These are phyloP conservation scores for Colletotrichum caudatum DNA, from an alignment of 2,329 filamentous ascomycete genomes.

Conservation along the genomic window DNA sequence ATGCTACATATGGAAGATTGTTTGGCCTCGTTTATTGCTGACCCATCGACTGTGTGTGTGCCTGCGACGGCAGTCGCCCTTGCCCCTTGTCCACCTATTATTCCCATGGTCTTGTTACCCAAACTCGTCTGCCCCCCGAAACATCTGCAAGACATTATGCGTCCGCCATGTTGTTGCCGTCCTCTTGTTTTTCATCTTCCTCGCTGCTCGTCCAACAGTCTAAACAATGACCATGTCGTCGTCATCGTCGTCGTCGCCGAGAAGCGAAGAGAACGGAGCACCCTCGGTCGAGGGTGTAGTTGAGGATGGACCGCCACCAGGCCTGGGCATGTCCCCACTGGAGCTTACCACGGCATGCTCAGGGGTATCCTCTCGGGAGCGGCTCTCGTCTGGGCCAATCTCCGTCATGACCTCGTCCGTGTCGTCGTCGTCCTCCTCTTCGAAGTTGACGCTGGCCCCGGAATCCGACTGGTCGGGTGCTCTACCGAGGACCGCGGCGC, in stretches of 20 bases:
- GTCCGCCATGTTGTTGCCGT: background rate
- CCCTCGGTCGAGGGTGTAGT: background rate
- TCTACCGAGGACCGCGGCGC: slow-evolving; percentile 28
- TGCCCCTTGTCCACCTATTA: background rate
- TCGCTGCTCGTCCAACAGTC: background rate
- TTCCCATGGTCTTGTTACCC: slow-evolving; percentile 2
- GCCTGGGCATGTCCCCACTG: too few relatives aligned
- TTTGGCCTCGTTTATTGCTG: background rate
- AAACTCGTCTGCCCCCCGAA: background rate
- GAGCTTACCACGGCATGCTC: slow-evolving; percentile 12
- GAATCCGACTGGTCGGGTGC: slow-evolving; percentile 18
- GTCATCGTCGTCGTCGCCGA: slow-evolving; percentile 29
- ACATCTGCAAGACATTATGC: slow-evolving; percentile 9
- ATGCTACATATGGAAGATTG: background rate
- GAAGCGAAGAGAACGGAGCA: background rate
- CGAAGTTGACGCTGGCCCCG: slow-evolving; percentile 11
- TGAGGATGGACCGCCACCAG: background rate
- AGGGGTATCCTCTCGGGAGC: slow-evolving; percentile 20
- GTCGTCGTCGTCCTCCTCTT: slow-evolving; percentile 15
- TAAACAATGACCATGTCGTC: slow-evolving; percentile 41
- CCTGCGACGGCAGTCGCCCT: background rate
- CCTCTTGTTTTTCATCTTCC: background rate
- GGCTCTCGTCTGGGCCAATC: slow-evolving; percentile 31
- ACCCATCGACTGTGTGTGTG: background rate
- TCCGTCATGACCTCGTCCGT: slow-evolving; percentile 34